Percentiles rank a stretch among this genome's conserved stretches.
Conservation (phyloP, 495 filamentous ascomycete species). For the Hypoxylon perforatum region DNA sequence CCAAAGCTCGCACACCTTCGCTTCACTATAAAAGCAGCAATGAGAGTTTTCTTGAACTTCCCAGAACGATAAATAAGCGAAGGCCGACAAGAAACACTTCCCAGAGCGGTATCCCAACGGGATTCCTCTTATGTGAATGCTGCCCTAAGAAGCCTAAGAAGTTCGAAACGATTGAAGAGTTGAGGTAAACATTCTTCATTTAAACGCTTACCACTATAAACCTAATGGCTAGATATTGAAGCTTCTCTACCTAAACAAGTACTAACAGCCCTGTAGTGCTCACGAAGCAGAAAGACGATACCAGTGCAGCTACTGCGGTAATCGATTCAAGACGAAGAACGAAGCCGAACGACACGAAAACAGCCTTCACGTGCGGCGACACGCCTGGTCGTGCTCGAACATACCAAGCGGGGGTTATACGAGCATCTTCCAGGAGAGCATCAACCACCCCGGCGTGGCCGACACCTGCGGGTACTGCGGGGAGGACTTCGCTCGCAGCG, state of each 20-base stretch:
- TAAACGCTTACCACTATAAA: too few species aligned
- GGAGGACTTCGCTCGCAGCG: constrained; percentile 76
- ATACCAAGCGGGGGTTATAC: constrained; percentile 50
- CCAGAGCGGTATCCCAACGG: not conserved
- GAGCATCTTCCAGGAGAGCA: constrained; percentile 75
- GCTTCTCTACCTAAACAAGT: not conserved
- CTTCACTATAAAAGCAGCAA: constrained; percentile 42
- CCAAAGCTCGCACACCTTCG: constrained; percentile 17
- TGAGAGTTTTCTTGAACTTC: constrained; percentile 41
- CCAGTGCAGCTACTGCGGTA: constrained; percentile 79
- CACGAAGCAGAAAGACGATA: constrained; percentile 89
- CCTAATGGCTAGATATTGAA: too few species aligned
- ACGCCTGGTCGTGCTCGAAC: constrained; percentile 87
- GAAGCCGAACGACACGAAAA: constrained; percentile 91
- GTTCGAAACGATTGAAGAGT: constrained; percentile 76
- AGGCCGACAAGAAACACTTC: constrained; percentile 7
- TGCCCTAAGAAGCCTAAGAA: constrained; percentile 89
- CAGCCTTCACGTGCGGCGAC: constrained; percentile 83
- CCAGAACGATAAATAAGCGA: constrained; percentile 29
- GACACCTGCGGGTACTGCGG: constrained; percentile 90
- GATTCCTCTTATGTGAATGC: constrained; percentile 74
- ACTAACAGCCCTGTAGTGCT: constrained; percentile 28
- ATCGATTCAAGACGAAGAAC: constrained; percentile 91
- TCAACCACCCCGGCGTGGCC: constrained; percentile 49
- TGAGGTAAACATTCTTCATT: constrained; percentile 66